Base-by-base conservation (phyloP, 1,139 yeast species). In the Debaryomyces coudertii region DNA sequence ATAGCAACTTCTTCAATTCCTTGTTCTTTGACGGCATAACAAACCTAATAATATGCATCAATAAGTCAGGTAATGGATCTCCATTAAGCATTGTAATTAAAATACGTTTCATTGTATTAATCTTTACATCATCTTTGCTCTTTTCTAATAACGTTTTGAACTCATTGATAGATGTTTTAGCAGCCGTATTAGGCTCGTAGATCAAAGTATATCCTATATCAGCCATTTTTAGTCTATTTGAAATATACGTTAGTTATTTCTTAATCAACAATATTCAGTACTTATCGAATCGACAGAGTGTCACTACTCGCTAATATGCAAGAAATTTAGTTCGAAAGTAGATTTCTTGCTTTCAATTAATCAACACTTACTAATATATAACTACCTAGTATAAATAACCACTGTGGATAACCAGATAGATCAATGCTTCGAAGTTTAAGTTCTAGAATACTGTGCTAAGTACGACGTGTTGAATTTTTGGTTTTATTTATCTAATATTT, bases 21-120 rank as follows among this genome's bases (percentile, higher is more conserved):
- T 93, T 95, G 70, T 85, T 85, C 61, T 79, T 87, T 16, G 97
- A 89, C 16, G 99, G 99, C 97, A 95, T 90, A 47, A 95, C 95
- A 61, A 90, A 95, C 61, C 99, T 82, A 60, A 95, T 93, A 56
- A 95, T 88, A 66, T 92, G 97, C 99, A 95, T 93, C 69, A 95
- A 80, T 57, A 95, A 76, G 54, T 88, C 96, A n/a, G 97, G 95
- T 84, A 93, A 77, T 47, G 95, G 84, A 60, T 93, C 96, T 27
- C 98, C 97, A 62, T 90, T 95, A 55, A 93, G 79, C 83, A 95
- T 90, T 46, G 92, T 79, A 53, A 88, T 82, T 56, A 93, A 77
- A 55, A 93, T 87, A 57, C 82, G 82, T 63, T 88, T 88, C 99
- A 93, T 93, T 50, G 97, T 86, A 47, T 83, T 89, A 53, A 92